These are phyloP conservation scores for Nitzschia palea DNA, from an alignment of 108 stramenopile genomes.

Conservation along the genomic window DNA sequence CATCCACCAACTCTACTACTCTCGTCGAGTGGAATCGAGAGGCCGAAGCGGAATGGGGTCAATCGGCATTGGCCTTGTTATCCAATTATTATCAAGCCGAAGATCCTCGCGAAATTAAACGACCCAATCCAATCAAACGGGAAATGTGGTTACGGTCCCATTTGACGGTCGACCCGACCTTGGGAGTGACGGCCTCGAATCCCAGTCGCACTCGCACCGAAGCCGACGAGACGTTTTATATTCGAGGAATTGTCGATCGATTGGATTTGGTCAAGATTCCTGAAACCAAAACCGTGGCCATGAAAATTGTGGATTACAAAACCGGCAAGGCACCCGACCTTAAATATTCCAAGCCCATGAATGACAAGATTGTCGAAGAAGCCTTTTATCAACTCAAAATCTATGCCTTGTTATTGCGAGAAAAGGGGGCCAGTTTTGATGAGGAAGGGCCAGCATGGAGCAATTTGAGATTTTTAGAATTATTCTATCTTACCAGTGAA, in stretches of 20 bases:
- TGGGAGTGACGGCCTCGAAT: constrained; percentile 21
- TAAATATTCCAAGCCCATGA: constrained; percentile 71
- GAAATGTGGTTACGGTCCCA: constrained; percentile 77
- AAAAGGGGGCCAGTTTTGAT: constrained; percentile 34
- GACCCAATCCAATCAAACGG: constrained; percentile 64
- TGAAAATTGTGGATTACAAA: constrained; percentile 86
- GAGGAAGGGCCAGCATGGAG: constrained; percentile 16
- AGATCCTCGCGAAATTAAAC: constrained; percentile 51
- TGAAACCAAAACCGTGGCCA: constrained; percentile 16
- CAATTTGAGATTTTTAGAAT: constrained; percentile 57
- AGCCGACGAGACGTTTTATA: constrained; percentile 26
- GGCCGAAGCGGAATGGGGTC: constrained; percentile 78
- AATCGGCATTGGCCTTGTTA: constrained; percentile 61
- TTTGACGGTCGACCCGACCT: constrained; percentile 38
- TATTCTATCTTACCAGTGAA: constrained; percentile 72
- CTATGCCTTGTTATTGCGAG: constrained; percentile 75
- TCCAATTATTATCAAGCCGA: constrained; percentile 78
- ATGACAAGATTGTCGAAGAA: constrained; percentile 73
- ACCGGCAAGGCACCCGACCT: constrained; percentile 87
- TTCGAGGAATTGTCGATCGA: constrained; percentile 87
- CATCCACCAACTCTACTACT: background rate
- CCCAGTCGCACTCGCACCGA: background rate
- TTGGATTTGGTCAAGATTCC: constrained; percentile 59
- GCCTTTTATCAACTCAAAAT: constrained; percentile 86
- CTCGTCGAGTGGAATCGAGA: constrained; percentile 36